Percentiles rank a stretch among this genome's conserved stretches.
Evolutionary conservation across 257 asterid genomes (phyloP).

Genomic region (Gynochthodes officinalis): DNA sequence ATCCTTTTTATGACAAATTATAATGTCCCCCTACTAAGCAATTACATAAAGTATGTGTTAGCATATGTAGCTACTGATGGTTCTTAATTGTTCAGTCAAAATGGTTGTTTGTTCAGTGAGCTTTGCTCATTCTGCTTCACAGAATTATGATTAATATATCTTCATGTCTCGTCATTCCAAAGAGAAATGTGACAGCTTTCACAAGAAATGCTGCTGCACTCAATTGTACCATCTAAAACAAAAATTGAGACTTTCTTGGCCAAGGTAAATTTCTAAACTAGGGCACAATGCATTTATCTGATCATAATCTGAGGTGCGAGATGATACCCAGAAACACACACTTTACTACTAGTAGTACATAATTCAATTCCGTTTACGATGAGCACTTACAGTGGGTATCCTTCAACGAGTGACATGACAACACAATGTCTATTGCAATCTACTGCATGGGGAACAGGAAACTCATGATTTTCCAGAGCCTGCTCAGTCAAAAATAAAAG

Average conservation of each 20-base stretch:
- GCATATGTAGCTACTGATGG: too few relatives aligned
- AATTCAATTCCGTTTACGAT: background rate
- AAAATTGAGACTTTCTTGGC: too few relatives aligned
- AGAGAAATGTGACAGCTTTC: too few relatives aligned
- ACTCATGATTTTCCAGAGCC: constrained; percentile 90
- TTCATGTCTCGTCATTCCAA: background rate
- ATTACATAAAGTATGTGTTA: background rate
- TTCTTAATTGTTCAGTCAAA: too few relatives aligned
- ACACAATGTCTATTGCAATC: constrained; percentile 97
- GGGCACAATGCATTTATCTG: background rate
- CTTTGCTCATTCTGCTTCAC: too few relatives aligned
- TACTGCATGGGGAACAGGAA: constrained; percentile 95
- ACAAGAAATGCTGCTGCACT: background rate
- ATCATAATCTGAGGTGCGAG: background rate
- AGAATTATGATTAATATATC: too few relatives aligned
- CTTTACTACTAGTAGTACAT: background rate
- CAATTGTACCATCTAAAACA: background rate
- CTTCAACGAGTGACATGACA: constrained; percentile 87
- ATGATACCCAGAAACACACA: background rate
- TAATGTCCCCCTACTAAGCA: background rate
- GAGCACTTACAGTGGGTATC: constrained; percentile 86
- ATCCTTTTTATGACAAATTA: too few relatives aligned
- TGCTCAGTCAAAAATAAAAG: constrained; percentile 33
- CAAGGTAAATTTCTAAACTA: too few relatives aligned
- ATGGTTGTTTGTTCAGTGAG: too few relatives aligned